These are phyloP conservation scores for Salix koriyanagi DNA, from an alignment of 345 rosid species.

Conservation along the genomic window DNA sequence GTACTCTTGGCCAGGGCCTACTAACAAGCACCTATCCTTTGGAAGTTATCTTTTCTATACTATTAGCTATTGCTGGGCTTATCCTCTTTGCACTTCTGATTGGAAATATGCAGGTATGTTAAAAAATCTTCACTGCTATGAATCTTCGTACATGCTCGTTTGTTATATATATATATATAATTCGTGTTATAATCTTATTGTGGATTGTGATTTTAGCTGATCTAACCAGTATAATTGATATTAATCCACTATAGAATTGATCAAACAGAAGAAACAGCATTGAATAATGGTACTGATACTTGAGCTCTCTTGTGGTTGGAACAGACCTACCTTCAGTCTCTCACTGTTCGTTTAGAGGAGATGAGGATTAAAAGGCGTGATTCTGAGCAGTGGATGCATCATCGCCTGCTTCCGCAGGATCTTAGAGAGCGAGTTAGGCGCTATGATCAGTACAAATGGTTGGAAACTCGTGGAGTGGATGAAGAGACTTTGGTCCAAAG, in stretches of 20 bases:
- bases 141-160: not conserved
- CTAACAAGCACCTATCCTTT: conserved; percentile 69
- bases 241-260: not conserved
- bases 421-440: conserved; percentile 64
- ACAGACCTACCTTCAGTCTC: conserved; percentile 82
- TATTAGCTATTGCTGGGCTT: conserved; percentile 65
- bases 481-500: conserved; percentile 68
- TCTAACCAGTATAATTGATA: not conserved
- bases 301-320: conserved; percentile 17
- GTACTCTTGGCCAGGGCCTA: conserved; percentile 92
- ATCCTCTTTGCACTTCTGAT: conserved; percentile 73
- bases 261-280: not conserved
- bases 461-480: conserved; percentile 73
- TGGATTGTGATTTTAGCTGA: not conserved
- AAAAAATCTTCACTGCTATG: not conserved
- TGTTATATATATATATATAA: not conserved
- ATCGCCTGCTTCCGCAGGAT: conserved; percentile 73
- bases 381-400: conserved; percentile 95
- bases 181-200: not conserved
- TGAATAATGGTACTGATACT: not conserved
- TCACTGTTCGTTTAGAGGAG: conserved; percentile 77
- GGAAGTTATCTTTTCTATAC: conserved; percentile 75
- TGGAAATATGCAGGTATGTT: conserved; percentile 68
- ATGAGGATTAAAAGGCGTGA: conserved; percentile 93
- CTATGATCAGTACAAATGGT: conserved; percentile 73